Conservation (phyloP, 331 rosid genomes). For the Pyracantha coccinea region DNA sequence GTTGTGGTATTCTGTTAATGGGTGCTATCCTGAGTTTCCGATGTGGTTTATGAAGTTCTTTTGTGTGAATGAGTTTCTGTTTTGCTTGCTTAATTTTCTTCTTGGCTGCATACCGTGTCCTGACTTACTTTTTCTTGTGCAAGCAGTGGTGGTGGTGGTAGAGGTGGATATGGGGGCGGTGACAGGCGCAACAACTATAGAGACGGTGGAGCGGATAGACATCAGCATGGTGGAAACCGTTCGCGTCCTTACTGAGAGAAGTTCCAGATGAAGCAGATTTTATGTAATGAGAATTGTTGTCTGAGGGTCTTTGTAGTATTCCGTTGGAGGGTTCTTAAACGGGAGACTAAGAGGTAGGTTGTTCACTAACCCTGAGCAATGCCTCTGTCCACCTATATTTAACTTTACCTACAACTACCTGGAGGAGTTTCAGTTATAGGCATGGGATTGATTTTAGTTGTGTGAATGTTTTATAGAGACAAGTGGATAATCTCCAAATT, state of each 20-base stretch:
- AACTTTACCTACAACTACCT: constrained; percentile 30
- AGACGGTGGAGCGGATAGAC: constrained; percentile 92
- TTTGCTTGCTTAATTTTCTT: background rate
- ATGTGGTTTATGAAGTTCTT: background rate
- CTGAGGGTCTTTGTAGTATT: constrained; percentile 66
- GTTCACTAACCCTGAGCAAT: constrained; percentile 72
- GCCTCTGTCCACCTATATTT: constrained; percentile 58
- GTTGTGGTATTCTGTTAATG: background rate
- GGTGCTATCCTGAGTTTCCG: background rate
- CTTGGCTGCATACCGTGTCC: background rate
- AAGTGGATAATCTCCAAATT: constrained; percentile 91
- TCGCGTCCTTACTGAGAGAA: constrained; percentile 82
- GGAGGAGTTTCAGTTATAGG: constrained; percentile 50
- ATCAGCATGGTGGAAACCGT: constrained; percentile 89
- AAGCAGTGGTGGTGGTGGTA: constrained; percentile 50
- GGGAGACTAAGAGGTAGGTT: constrained; percentile 98
- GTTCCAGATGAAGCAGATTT: constrained; percentile 34
- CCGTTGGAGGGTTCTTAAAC: constrained; percentile 70
- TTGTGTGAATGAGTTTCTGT: background rate
- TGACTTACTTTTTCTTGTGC: constrained; percentile 10
- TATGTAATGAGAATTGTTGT: constrained; percentile 82
- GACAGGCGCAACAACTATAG: constrained; percentile 82
- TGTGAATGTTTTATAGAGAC: constrained; percentile 96
- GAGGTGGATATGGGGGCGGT: constrained; percentile 91
- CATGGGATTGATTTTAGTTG: constrained; percentile 70